phyloP scores from a whole-genome alignment of 2,329 filamentous ascomycete genomes.

The Ampelomyces quisqualis region DNA sequence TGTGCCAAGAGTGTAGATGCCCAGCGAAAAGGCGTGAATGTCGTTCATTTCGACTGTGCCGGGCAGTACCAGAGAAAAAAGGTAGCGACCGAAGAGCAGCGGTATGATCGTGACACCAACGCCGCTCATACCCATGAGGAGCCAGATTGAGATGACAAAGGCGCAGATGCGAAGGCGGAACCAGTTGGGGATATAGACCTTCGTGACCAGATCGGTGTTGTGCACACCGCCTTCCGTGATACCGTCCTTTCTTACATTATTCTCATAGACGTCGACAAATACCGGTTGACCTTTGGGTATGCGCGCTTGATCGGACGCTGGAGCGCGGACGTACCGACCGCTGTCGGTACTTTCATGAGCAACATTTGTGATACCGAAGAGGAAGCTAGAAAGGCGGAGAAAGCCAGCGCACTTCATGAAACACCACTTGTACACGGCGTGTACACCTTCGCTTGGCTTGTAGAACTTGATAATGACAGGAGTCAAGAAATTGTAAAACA shows the following conservation, averaged over 20 bases:
- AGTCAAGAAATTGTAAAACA: slow-evolving; percentile 97
- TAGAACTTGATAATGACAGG: slow-evolving; percentile 81
- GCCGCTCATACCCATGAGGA: slow-evolving; percentile 86
- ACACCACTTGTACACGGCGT: slow-evolving; percentile 93
- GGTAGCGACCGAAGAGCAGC: slow-evolving; percentile 75
- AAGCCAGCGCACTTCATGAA: slow-evolving; percentile 80
- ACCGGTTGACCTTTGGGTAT: slow-evolving; percentile 81
- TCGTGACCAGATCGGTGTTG: slow-evolving; percentile 51
- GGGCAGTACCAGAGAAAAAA: slow-evolving; percentile 74
- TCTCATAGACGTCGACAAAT: slow-evolving; percentile 73
- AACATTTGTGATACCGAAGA: slow-evolving; percentile 78
- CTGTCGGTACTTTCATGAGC: slow-evolving; percentile 85
- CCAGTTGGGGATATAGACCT: slow-evolving; percentile 74
- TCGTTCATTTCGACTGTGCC: slow-evolving; percentile 72
- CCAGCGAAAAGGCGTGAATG: slow-evolving; percentile 92
- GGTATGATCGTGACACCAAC: slow-evolving; percentile 84
- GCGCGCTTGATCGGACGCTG: slow-evolving; percentile 90
- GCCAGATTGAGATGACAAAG: slow-evolving; percentile 89
- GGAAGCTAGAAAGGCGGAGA: slow-evolving; percentile 83
- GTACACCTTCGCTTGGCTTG: slow-evolving; percentile 79
- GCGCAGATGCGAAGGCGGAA: slow-evolving; percentile 78
- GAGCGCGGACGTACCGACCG: slow-evolving; percentile 85
- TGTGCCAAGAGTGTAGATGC: slow-evolving; percentile 76
- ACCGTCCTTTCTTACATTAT: slow-evolving; percentile 66
- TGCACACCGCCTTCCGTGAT: slow-evolving; percentile 44